Conservation (phyloP, 129 eudicot species). For the Lactuca saligna region DNA sequence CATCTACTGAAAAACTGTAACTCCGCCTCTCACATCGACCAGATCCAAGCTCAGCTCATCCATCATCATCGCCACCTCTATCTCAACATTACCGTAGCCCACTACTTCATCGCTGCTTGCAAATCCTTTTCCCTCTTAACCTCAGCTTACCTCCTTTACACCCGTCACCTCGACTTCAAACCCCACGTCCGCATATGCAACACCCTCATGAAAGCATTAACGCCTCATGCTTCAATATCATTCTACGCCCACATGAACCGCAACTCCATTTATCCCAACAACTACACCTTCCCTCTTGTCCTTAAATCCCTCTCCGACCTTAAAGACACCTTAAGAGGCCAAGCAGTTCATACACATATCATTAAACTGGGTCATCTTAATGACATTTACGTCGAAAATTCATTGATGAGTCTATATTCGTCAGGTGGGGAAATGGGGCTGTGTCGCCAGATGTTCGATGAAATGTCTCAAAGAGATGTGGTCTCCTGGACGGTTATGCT, state of each 20-base stretch:
- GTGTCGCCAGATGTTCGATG: slow-evolving; percentile 59
- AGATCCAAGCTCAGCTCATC: slow-evolving; percentile 65
- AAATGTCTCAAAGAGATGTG: slow-evolving; percentile 70
- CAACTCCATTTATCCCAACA: slow-evolving; percentile 38
- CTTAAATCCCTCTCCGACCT: slow-evolving; percentile 56
- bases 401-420: slow-evolving; percentile 58
- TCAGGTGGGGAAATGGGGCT: slow-evolving; percentile 43
- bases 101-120: slow-evolving; percentile 52
- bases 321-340: slow-evolving; percentile 28
- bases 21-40: slow-evolving; percentile 45
- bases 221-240: slow-evolving; percentile 34
- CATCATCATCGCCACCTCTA: slow-evolving; percentile 43
- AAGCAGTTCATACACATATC: slow-evolving; percentile 43
- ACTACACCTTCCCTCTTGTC: slow-evolving; percentile 65
- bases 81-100: slow-evolving; percentile 47
- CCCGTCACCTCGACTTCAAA: slow-evolving; percentile 24
- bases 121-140: slow-evolving; percentile 36
- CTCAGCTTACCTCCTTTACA: slow-evolving; percentile 45
- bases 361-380: slow-evolving; percentile 42
- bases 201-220: slow-evolving; percentile 40
- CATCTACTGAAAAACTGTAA: slow-evolving; percentile 42
- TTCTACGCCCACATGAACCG: slow-evolving; percentile 45
- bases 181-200: slow-evolving; percentile 52
- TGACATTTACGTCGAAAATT: slow-evolving; percentile 54
- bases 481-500: slow-evolving; percentile 72